These are phyloP conservation scores for Cardiospermum halicacabum DNA, from an alignment of 345 rosid species.

Conservation along the genomic window DNA sequence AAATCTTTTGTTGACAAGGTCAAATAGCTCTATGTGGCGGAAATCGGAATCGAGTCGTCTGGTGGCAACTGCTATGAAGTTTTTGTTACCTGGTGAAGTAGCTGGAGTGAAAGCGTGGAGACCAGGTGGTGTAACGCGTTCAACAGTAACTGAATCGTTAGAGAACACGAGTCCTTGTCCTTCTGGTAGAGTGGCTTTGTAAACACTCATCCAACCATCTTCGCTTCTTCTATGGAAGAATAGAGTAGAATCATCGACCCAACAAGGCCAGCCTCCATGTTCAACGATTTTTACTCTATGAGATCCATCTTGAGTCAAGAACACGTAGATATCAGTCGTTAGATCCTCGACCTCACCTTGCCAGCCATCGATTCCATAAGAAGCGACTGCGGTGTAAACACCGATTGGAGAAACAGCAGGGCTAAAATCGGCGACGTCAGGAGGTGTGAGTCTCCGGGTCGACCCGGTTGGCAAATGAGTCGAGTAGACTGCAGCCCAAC, in stretches of 20 bases:
- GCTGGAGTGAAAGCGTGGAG: slow-evolving; percentile 94
- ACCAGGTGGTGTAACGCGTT: slow-evolving; percentile 75
- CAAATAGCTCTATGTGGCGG: slow-evolving; percentile 80
- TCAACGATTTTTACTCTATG: slow-evolving; percentile 65
- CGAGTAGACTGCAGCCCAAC: slow-evolving; percentile 82
- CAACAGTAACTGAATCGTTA: slow-evolving; percentile 37
- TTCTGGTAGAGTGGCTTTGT: slow-evolving; percentile 44
- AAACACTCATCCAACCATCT: slow-evolving; percentile 71
- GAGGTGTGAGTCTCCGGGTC: slow-evolving; percentile 67
- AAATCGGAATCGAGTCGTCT: slow-evolving; percentile 52
- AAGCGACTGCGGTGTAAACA: slow-evolving; percentile 65
- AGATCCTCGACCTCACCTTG: slow-evolving; percentile 71
- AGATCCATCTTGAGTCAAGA: slow-evolving; percentile 71
- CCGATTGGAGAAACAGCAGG: slow-evolving; percentile 88
- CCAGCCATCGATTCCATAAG: slow-evolving; percentile 69
- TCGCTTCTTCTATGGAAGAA: slow-evolving; percentile 69
- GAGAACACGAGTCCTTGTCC: slow-evolving; percentile 26
- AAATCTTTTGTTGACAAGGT: slow-evolving; percentile 47
- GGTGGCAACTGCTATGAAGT: slow-evolving; percentile 76
- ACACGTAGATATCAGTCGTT: slow-evolving; percentile 64
- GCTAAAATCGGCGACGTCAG: slow-evolving; percentile 66
- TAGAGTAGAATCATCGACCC: slow-evolving; percentile 72
- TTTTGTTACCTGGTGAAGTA: slow-evolving; percentile 63
- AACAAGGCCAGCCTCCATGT: slow-evolving; percentile 90
- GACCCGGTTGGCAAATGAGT: slow-evolving; percentile 51